Conservation (phyloP, 306 rosid genomes). For the Boehmeria nivea region DNA sequence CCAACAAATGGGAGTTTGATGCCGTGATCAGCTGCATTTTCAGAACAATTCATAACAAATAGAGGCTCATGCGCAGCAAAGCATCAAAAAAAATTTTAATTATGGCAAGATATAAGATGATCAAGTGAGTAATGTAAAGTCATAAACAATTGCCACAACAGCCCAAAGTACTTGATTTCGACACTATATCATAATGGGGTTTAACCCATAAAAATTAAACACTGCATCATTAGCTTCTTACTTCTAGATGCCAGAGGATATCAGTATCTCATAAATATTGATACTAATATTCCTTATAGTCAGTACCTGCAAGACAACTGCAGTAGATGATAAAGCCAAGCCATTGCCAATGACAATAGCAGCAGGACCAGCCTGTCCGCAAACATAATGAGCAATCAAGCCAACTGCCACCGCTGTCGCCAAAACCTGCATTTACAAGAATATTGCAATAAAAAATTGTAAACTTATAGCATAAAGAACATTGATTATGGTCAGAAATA, state of each 20-base stretch:
- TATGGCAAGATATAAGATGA: background rate
- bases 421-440: slow-evolving; percentile 74
- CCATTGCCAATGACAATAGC: slow-evolving; percentile 98
- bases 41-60: background rate
- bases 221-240: background rate
- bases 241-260: background rate
- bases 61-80: background rate
- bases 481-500: slow-evolving; percentile 7
- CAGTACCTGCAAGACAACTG: slow-evolving; percentile 93
- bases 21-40: background rate
- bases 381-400: slow-evolving; percentile 68
- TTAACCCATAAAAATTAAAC: background rate
- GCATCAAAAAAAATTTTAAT: background rate
- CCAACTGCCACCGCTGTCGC: slow-evolving; percentile 80
- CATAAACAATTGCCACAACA: background rate
- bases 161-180: background rate
- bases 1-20: background rate
- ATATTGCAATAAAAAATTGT: slow-evolving; percentile 28
- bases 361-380: slow-evolving; percentile 86
- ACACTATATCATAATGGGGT: background rate
- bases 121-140: background rate
- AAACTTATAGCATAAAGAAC: slow-evolving; percentile 14
- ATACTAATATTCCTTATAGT: slow-evolving; percentile 4
- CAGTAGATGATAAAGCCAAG: slow-evolving; percentile 94
- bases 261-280: background rate